phyloP scores from a whole-genome alignment of 129 eudicot species.

The Cynara cardunculus region DNA sequence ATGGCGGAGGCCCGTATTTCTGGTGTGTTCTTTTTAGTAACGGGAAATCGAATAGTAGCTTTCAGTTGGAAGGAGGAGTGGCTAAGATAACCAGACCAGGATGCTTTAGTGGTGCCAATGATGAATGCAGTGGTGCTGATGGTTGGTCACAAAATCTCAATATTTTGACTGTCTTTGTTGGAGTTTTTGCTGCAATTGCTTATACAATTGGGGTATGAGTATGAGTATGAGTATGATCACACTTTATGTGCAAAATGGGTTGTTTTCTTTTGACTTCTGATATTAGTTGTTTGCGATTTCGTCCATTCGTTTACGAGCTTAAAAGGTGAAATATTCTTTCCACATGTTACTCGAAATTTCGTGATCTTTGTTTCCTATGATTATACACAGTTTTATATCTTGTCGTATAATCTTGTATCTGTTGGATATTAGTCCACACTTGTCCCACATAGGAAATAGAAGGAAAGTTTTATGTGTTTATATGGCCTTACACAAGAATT shows the following conservation, averaged over 20 bases:
- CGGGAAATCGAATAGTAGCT: constrained; percentile 63
- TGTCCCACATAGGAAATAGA: too few species aligned
- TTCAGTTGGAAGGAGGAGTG: constrained; percentile 53
- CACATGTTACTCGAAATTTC: background rate
- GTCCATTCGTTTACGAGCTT: background rate
- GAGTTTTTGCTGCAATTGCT: constrained; percentile 32
- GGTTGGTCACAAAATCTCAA: constrained; percentile 19
- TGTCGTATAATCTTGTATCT: background rate
- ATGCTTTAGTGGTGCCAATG: constrained; percentile 90
- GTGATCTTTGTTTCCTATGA: background rate
- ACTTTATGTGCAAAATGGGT: background rate
- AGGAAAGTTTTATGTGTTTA: too few species aligned
- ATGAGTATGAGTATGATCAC: background rate
- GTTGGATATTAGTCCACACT: too few species aligned
- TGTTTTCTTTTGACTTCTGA: background rate
- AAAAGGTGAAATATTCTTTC: background rate
- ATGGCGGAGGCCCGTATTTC: constrained; percentile 76
- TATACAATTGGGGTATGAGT: constrained; percentile 35
- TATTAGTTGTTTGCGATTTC: background rate
- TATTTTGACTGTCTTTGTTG: constrained; percentile 26
- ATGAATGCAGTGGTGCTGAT: constrained; percentile 57
- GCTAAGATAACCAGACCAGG: constrained; percentile 72
- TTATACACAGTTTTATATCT: background rate
- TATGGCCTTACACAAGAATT: too few species aligned
- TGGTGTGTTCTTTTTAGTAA: constrained; percentile 91